Base-by-base conservation (phyloP, 2,329 filamentous ascomycete species). In the Ceratocystis cacaofunesta region DNA sequence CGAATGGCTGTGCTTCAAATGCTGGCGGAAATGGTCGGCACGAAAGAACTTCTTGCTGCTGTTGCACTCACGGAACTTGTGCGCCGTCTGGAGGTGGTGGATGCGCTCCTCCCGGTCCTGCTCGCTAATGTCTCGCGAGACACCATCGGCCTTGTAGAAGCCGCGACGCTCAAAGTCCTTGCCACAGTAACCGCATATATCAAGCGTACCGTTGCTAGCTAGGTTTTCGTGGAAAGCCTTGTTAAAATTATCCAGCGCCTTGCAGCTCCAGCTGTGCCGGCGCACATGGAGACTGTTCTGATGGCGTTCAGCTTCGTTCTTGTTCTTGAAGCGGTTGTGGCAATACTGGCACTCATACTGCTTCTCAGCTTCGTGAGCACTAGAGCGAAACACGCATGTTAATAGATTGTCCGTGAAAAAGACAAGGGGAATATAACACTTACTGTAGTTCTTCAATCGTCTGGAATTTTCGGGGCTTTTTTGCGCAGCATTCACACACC, bases 1-100 rank as follows among this genome's bases (percentile, higher is more conserved):
- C 46, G 89, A 90, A 76, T 97, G 94, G 74, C 91, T 96, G 75
- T 99, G 94, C 79, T 97, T 99, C 67, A 99, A 79, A 76, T 99
- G 94, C 75, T 99, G 94, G 67, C 94, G 86, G 80, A 99, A 99
- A 74, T 99, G 94, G 75, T 99, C 94, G 43, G 94, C 94, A 46
- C 94, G 85, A 78, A 89, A 99, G 75, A 99, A 99, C 75, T 97
- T 97, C 80, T 99, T 99, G 70, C 89, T 88, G 72, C 94, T 91
- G 75, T 99, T 99, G 82, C 94, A 99, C 77, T 97, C 94, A 69
- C 91, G 85, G 74, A 96, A 99, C 74, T 99, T 99, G 79, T 99
- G 94, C 69, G 91, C 84, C 71, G 89, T 87, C 72, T 91, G 92
- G 64, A 99, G 78, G 77, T 99, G 94, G 66, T 89, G 87, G 64